phyloP scores from a whole-genome alignment of 768 basidiomycete genomes.

The Pulveroboletus frians region DNA sequence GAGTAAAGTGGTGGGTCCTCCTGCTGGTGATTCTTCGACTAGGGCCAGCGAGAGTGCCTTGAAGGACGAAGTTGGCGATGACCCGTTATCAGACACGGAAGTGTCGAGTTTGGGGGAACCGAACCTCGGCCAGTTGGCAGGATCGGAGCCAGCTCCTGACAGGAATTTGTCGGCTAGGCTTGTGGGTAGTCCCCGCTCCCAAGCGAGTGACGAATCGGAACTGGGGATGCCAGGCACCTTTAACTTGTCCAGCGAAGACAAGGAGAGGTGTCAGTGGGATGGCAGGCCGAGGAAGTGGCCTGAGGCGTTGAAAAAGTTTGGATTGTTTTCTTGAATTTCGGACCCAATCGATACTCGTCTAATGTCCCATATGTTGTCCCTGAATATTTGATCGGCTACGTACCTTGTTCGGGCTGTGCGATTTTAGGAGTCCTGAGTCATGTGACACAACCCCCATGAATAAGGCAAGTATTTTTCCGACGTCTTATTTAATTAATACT shows the following conservation, averaged over 20 bases:
- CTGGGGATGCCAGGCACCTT: constrained; percentile 53
- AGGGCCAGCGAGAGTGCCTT: constrained; percentile 11
- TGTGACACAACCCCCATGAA: no score
- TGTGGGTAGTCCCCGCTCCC: constrained; percentile 4
- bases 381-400: background rate
- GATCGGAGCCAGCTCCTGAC: constrained; percentile 1
- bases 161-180: background rate
- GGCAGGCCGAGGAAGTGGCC: constrained; percentile 15
- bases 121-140: background rate
- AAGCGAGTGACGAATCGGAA: constrained; percentile 29
- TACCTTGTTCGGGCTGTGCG: background rate
- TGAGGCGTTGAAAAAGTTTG: constrained; percentile 20
- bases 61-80: constrained; percentile 7
- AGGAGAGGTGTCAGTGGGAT: background rate
- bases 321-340: constrained; percentile 18
- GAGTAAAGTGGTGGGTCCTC: constrained; percentile 23
- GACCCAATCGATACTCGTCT: background rate
- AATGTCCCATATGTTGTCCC: background rate
- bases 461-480: no score
- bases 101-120: background rate
- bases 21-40: constrained; percentile 18
- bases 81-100: constrained; percentile 1
- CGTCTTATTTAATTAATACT: no score
- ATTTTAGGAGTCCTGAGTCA: no score
- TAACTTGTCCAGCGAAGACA: constrained; percentile 21